These are phyloP conservation scores for Rubia tinctorum DNA, from an alignment of 305 asterid genomes.

Conservation along the genomic window DNA sequence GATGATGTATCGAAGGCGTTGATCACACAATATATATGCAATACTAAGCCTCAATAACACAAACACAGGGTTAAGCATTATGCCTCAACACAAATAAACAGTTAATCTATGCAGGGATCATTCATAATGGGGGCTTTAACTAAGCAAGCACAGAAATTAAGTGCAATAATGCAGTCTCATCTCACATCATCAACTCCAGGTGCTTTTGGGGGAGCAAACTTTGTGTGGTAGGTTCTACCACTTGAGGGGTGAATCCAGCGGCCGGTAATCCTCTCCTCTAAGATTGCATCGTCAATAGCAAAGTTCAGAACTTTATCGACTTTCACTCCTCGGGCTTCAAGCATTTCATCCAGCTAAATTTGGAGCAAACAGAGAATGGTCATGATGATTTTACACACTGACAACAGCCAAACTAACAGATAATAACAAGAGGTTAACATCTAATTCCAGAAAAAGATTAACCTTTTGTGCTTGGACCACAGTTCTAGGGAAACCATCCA, in stretches of 20 bases:
- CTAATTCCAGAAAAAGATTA: conserved; percentile 2
- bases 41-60: conserved; percentile 9
- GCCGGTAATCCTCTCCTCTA: conserved; percentile 87
- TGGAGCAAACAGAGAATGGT: background rate
- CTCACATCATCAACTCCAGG: conserved; percentile 70
- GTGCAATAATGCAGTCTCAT: conserved; percentile 18
- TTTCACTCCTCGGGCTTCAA: conserved; percentile 71
- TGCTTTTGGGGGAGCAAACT: conserved; percentile 77
- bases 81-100: no score
- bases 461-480: conserved; percentile 92
- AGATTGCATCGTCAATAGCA: conserved; percentile 73
- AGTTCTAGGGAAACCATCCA: conserved; percentile 95
- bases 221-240: conserved; percentile 76
- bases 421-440: background rate
- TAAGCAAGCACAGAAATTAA: no score
- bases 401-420: background rate
- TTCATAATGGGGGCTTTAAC: no score
- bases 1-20: conserved; percentile 2
- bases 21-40: background rate
- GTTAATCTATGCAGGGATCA: no score
- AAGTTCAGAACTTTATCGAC: conserved; percentile 89
- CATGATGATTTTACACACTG: no score
- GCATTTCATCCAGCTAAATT: conserved; percentile 91
- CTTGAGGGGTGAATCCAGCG: conserved; percentile 96
- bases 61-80: background rate